These are phyloP conservation scores for Talaromyces stipitatus DNA, from an alignment of 495 filamentous ascomycete species.

Conservation along the genomic window DNA sequence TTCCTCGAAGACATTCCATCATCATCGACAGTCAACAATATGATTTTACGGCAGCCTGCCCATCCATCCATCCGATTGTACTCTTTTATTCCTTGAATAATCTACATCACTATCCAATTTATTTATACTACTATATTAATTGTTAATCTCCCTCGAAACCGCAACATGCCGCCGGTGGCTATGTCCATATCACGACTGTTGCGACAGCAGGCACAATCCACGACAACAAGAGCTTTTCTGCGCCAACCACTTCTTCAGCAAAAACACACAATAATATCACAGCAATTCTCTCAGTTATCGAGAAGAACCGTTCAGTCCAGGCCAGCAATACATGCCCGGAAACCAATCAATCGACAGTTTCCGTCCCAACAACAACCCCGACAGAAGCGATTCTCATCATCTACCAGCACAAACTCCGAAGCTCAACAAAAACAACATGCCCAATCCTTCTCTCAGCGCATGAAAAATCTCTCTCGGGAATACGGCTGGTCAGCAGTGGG, in stretches of 20 bases:
- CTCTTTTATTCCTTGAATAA: not conserved
- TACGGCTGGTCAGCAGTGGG: constrained; percentile 94
- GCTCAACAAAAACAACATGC: constrained; percentile 1
- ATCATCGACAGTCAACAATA: not conserved
- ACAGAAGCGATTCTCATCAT: constrained; percentile 10
- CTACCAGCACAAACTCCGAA: not conserved
- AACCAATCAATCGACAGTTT: not conserved
- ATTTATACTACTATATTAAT: not conserved
- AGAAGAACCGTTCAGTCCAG: not conserved
- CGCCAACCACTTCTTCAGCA: not conserved
- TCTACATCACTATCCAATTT: not conserved
- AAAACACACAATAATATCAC: not conserved
- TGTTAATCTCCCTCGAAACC: not conserved
- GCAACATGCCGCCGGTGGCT: not conserved
- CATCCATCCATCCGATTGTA: not conserved
- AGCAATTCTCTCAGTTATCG: not conserved
- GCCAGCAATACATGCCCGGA: not conserved
- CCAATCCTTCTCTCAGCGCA: constrained; percentile 48
- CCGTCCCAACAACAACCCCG: not conserved
- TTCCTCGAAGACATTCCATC: not conserved
- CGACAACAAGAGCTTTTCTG: not conserved
- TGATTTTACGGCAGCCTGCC: not conserved
- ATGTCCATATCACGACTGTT: not conserved
- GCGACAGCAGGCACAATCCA: not conserved
- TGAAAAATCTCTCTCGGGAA: constrained; percentile 80